Base-by-base conservation (phyloP, 768 basidiomycete genomes). In the Rhizopogon vulgaris region DNA sequence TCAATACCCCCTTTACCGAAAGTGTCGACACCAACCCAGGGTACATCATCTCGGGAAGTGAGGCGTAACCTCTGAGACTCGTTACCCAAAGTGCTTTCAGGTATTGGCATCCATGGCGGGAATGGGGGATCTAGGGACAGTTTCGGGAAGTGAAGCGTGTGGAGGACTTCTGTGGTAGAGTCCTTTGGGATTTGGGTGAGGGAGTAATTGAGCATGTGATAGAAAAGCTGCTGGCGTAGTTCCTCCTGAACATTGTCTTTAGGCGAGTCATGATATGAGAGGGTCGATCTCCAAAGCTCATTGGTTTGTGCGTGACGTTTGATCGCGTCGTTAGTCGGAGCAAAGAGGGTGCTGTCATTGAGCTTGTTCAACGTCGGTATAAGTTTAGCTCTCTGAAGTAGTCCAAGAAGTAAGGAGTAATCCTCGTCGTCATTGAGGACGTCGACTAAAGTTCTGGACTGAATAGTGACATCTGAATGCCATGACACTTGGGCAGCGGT, bases 291-390 rank as follows among this genome's bases (percentile, higher is more conserved):
- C 72, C 73, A 75, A 11, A 73, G 54, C 15, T 54, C 22, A 25
- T 62, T 68, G 50, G 56, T 56, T 49, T 59, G 43, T 39, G 64
- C 56, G 56, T 83, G 74, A 25, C 73, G 77, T 56, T 79, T 69
- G 58, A 94, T 81, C 32, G 96, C 96, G 53, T 91, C 84, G 70
- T 99, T 94, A 17, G 91, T 96, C 1, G 96, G 96, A 1, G 96
- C 96, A 62, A 97, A 98, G 42, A 99, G 67, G 25, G 96, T 96
- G 64, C 78, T 78, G 38, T 75, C 81, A 53, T 88, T 84, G 58
- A 99, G 83, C 58, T 75, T 82, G 67, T 95, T 96, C 57, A 99
- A 77, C 6, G 90, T 91, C 2, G 96, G 96, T 49, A 99, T 84
- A 56, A 98, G 84, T 54, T 84, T 84, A 3, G 95, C 79, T 12